These are phyloP conservation scores for Phylloporus sp. DNA, from an alignment of 768 basidiomycete species.

Conservation along the genomic window DNA sequence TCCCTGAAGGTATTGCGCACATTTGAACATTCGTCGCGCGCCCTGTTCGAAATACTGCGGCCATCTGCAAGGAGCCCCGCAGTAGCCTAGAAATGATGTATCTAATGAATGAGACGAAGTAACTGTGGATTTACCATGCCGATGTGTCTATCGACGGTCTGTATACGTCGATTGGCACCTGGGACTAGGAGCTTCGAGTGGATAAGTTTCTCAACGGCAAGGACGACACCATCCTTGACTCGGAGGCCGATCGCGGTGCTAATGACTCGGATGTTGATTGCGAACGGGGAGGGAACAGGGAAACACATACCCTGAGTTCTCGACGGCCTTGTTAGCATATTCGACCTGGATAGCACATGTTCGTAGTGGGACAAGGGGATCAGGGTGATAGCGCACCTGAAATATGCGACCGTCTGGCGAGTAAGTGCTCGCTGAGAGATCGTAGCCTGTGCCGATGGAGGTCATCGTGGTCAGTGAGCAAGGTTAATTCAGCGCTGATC, in stretches of 20 bases:
- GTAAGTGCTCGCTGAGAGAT: slow-evolving; percentile 91
- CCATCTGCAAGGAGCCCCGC: slow-evolving; percentile 94
- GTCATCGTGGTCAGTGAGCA: slow-evolving; percentile 57
- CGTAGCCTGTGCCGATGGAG: slow-evolving; percentile 98
- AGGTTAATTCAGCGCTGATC: slow-evolving; percentile 2
- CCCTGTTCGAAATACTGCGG: slow-evolving; percentile 78
- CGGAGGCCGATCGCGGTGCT: slow-evolving; percentile 96
- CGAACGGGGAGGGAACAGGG: background rate
- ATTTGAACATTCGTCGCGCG: slow-evolving; percentile 76
- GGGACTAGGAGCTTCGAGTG: slow-evolving; percentile 95
- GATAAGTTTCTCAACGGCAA: slow-evolving; percentile 97
- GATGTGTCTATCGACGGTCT: slow-evolving; percentile 89
- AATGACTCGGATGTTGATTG: background rate
- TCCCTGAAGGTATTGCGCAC: slow-evolving; percentile 71
- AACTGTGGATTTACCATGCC: slow-evolving; percentile 62
- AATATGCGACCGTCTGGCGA: slow-evolving; percentile 98
- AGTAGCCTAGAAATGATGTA: slow-evolving; percentile 59
- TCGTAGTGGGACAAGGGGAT: background rate
- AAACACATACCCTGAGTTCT: slow-evolving; percentile 83
- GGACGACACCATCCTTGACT: slow-evolving; percentile 89
- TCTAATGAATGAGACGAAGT: background rate
- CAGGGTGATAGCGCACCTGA: slow-evolving; percentile 56
- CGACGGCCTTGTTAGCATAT: slow-evolving; percentile 97
- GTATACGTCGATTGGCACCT: slow-evolving; percentile 88
- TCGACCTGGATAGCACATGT: slow-evolving; percentile 61